These are phyloP conservation scores for Sphagnum contortum DNA, from an alignment of 225 moss, liverwort and hornwort species.

Conservation along the genomic window DNA sequence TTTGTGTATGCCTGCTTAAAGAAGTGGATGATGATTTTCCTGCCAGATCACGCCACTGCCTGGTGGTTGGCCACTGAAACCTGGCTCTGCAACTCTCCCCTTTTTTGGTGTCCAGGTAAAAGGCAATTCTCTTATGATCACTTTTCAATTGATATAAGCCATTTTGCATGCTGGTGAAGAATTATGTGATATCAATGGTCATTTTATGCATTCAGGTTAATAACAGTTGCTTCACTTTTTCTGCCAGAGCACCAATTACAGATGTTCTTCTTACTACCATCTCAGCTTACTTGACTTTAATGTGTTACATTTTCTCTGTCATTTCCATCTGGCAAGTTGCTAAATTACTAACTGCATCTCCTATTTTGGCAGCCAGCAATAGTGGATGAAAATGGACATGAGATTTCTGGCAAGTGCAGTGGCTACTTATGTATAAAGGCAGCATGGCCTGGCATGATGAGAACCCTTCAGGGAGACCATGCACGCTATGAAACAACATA, in stretches of 20 bases:
- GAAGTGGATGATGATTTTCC: background rate
- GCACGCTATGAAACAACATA: constrained; percentile 88
- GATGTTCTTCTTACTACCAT: background rate
- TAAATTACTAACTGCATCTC: background rate
- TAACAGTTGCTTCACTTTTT: background rate
- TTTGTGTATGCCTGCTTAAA: no score
- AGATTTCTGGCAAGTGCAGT: constrained; percentile 80
- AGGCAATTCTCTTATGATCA: background rate
- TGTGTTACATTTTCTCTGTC: background rate
- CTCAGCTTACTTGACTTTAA: background rate
- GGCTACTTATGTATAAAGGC: constrained; percentile 94
- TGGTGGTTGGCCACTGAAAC: constrained; percentile 89
- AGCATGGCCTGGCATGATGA: constrained; percentile 91
- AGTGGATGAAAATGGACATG: constrained; percentile 84
- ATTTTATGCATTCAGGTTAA: background rate
- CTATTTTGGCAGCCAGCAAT: constrained; percentile 60
- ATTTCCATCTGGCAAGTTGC: background rate
- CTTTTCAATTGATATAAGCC: background rate
- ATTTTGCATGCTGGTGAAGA: no score
- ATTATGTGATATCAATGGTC: no score
- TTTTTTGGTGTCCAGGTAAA: constrained; percentile 95
- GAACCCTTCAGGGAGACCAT: constrained; percentile 93
- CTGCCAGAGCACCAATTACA: background rate
- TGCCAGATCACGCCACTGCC: constrained; percentile 85
- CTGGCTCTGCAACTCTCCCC: constrained; percentile 94